Evolutionary conservation across 169 alveolate species (phyloP).

Genomic region (Neospora caninum): DNA sequence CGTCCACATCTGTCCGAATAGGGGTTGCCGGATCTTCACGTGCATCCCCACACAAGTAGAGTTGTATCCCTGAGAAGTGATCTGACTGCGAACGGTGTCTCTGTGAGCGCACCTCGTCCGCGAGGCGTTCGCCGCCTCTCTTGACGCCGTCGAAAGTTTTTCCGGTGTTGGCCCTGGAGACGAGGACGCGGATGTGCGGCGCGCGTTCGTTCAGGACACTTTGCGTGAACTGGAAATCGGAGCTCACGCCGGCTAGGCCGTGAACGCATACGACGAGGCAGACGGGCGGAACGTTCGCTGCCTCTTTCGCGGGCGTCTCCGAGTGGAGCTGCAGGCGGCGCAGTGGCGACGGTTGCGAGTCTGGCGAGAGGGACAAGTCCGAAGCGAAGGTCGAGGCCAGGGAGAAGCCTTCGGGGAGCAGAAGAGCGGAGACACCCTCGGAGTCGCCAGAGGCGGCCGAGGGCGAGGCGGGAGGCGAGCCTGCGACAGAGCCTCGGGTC

Average conservation of each 20-base stretch:
- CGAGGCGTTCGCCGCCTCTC: constrained; percentile 26
- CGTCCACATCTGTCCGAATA: too few species aligned
- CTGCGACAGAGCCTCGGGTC: too few species aligned
- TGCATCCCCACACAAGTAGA: too few species aligned
- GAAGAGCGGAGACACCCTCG: too few species aligned
- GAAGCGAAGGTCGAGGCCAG: too few species aligned
- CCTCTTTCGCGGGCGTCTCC: background rate
- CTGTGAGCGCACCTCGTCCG: background rate
- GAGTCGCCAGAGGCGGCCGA: too few species aligned
- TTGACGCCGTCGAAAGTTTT: constrained; percentile 6
- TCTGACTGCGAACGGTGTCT: too few species aligned
- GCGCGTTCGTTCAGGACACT: background rate
- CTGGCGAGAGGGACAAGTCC: too few species aligned
- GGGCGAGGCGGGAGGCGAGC: too few species aligned
- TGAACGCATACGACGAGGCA: constrained; percentile 28
- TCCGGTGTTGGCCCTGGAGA: constrained; percentile 29
- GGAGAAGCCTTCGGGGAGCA: too few species aligned
- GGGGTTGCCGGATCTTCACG: too few species aligned
- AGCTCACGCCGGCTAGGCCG: constrained; percentile 3
- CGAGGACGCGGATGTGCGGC: background rate
- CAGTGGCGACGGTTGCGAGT: background rate
- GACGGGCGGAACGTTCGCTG: background rate
- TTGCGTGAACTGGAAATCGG: background rate
- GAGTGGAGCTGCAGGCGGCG: background rate
- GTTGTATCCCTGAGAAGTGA: too few species aligned